These are phyloP conservation scores for Echria macrotheca DNA, from an alignment of 495 filamentous ascomycete genomes.

Conservation along the genomic window DNA sequence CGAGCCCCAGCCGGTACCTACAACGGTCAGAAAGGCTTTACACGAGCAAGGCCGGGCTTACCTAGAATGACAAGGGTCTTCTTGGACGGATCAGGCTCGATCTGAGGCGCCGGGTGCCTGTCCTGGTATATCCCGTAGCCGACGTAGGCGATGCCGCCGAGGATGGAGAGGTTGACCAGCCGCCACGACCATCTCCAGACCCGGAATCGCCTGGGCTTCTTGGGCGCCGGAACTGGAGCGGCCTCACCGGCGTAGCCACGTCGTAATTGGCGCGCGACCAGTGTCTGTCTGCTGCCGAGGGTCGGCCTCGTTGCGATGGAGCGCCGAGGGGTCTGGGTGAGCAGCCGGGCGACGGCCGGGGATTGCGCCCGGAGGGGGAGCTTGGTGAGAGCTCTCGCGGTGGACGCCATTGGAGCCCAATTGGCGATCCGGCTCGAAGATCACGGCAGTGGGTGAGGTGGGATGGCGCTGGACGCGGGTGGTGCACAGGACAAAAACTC, in stretches of 20 bases:
- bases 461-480: no score
- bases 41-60: slow-evolving; percentile 37
- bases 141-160: slow-evolving; percentile 63
- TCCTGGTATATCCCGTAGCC: slow-evolving; percentile 76
- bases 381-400: slow-evolving; percentile 29
- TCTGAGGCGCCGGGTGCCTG: slow-evolving; percentile 76
- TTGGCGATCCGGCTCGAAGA: no score
- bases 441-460: no score
- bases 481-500: neutral
- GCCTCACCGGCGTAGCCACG: slow-evolving; percentile 37
- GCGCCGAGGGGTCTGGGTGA: slow-evolving; percentile 22
- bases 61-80: slow-evolving; percentile 96
- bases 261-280: slow-evolving; percentile 32
- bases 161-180: slow-evolving; percentile 60
- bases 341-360: slow-evolving; percentile 22
- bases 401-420: slow-evolving; percentile 28
- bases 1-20: slow-evolving; percentile 94
- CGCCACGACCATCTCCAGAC: slow-evolving; percentile 60
- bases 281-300: slow-evolving; percentile 17
- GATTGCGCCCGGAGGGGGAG: slow-evolving; percentile 22
- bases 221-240: slow-evolving; percentile 23
- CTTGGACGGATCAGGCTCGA: slow-evolving; percentile 76
- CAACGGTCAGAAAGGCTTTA: neutral
- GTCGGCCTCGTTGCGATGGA: slow-evolving; percentile 18
- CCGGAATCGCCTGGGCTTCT: slow-evolving; percentile 36